These are phyloP conservation scores for Tricholoma sp. DNA, from an alignment of 768 basidiomycete species.

Conservation along the genomic window DNA sequence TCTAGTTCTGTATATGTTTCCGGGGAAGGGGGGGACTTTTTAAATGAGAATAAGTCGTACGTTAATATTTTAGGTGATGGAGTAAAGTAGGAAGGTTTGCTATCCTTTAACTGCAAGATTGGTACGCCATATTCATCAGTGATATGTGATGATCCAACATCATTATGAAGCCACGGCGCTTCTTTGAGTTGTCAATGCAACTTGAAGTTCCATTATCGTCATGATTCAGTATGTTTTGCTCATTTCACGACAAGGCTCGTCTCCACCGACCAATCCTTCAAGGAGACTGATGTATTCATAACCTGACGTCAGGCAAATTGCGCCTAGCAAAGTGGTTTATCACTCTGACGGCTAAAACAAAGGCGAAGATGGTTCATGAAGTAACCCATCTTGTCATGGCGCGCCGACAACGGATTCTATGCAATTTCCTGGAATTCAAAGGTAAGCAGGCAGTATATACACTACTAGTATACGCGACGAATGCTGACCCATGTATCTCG, in stretches of 20 bases:
- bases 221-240: slow-evolving; percentile 95
- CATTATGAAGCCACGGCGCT: too few species aligned
- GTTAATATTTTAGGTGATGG: not conserved
- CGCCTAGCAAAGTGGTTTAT: slow-evolving; percentile 96
- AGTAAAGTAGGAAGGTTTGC: not conserved
- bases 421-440: slow-evolving; percentile 96
- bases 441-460: slow-evolving; percentile 44
- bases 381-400: slow-evolving; percentile 90
- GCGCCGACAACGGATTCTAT: slow-evolving; percentile 77
- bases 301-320: slow-evolving; percentile 64
- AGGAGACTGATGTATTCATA: slow-evolving; percentile 1
- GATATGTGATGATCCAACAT: too few species aligned
- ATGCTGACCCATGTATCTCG: slow-evolving; percentile 13
- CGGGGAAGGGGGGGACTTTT: not conserved
- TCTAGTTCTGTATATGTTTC: slow-evolving; percentile 25
- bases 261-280: not conserved
- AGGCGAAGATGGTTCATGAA: slow-evolving; percentile 92
- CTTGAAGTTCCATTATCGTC: not conserved
- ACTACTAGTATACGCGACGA: slow-evolving; percentile 25
- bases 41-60: not conserved
- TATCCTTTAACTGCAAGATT: too few species aligned
- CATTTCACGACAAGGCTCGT: slow-evolving; percentile 82
- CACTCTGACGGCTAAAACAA: slow-evolving; percentile 74
- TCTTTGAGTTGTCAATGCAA: too few species aligned
- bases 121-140: too few species aligned